Base-by-base conservation (phyloP, 179 eudicot genomes). In the Pouteria campechiana region DNA sequence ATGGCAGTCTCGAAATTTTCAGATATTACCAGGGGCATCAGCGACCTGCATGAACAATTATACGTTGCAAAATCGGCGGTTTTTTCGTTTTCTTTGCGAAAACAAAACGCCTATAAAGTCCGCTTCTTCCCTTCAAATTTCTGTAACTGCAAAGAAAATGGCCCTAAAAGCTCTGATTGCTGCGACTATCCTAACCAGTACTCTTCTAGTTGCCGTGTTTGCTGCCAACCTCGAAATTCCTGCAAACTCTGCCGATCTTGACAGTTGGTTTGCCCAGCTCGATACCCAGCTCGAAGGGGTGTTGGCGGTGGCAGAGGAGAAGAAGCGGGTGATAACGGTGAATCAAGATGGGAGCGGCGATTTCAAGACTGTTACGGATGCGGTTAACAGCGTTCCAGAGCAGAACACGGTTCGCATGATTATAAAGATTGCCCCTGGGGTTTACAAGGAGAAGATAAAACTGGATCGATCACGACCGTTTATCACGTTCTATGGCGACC, bases 341-440 rank as follows among this genome's bases (percentile, higher is more conserved):
- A 61, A 79, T 15, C 64, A 66, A 34, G 79, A 83, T 56, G 96
- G 93, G 3, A 42, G 34, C 30, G 93, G 78, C 2, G 77, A 82
- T 6, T 74, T 32, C 67, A 20, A 48, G 50, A 72, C 78, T 4
- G 78, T 90, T 32, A 93, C 85, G 47, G 89, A 81, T 7, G 95
- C 98, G 6, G 60, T 86, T 4, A 94, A 90, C 61, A 63, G 72
- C 12, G 80, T 90, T 18, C 93, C 98, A 0, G 68, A 76, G 21
- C 49, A 73, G 21, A 90, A 90, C 76, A 70, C 71, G 6, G 31
- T 73, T 16, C 79, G 98, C 17, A 86, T 84, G 4, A 58, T 81
- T 50, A 86, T 86, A 54, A 76, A 87, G 7, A 54, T 86, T 15
- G 60, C 98, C 2, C 90, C 94, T 6, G 98, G 95, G 19, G 52